A percentile compares a stretch with the other conserved stretches of the same genome.
These are phyloP conservation scores for Monilinia laxa DNA, from an alignment of 2,329 filamentous ascomycete species.

Conservation along the genomic window DNA sequence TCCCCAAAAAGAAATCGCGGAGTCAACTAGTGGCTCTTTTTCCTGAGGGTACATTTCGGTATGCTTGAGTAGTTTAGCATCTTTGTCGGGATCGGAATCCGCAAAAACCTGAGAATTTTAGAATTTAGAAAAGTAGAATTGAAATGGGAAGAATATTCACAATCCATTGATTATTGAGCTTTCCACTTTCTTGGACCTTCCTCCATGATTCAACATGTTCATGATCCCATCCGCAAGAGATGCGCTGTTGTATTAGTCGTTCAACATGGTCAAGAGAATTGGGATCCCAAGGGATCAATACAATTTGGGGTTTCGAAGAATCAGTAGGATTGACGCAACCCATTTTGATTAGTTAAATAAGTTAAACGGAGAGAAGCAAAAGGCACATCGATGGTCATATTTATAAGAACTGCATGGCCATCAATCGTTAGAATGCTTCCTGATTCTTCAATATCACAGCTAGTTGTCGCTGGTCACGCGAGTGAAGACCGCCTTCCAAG, in stretches of 20 bases:
- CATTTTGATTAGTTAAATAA: conserved; percentile 9
- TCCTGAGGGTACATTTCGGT: conserved; percentile 29
- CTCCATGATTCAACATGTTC: conserved; percentile 41
- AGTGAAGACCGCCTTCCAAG: neutral
- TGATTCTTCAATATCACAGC: neutral
- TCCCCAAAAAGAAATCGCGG: conserved; percentile 28
- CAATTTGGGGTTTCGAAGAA: conserved; percentile 32
- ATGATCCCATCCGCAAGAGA: conserved; percentile 48
- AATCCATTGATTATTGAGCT: conserved; percentile 34
- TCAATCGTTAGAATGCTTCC: neutral
- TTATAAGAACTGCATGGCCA: neutral
- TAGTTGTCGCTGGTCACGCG: neutral
- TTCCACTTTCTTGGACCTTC: conserved; percentile 26
- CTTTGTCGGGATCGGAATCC: conserved; percentile 27
- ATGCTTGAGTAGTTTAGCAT: conserved; percentile 30
- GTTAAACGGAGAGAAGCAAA: neutral
- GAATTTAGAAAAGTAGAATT: neutral
- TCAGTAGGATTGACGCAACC: neutral
- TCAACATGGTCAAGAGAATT: conserved; percentile 43
- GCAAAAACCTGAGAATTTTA: conserved; percentile 28
- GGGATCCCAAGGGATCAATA: conserved; percentile 49
- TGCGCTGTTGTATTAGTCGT: conserved; percentile 46
- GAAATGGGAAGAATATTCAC: conserved; percentile 24
- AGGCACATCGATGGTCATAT: neutral
- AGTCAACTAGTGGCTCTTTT: conserved; percentile 27